Percentiles rank a stretch among this genome's conserved stretches.
Evolutionary conservation across 805 yeast genomes (phyloP).

Genomic region (Candida odintsovae): DNA sequence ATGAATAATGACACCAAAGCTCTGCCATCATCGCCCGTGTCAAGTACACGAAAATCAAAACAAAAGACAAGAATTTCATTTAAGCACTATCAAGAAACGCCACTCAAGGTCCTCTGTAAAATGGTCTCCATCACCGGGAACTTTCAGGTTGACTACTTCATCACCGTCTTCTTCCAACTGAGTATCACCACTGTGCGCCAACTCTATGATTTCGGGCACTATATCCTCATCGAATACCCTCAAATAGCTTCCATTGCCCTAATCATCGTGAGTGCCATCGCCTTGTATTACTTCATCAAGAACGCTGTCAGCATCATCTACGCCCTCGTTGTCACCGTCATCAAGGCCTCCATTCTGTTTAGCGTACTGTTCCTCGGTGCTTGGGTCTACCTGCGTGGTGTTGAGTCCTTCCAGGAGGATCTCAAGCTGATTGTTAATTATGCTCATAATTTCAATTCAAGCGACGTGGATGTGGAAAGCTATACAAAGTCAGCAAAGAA

Average conservation of each 20-base stretch:
- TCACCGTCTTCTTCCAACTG: conserved; percentile 8
- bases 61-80: neutral
- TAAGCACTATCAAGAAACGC: too few relatives aligned
- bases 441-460: neutral
- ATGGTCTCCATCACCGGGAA: conserved; percentile 19
- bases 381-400: conserved; percentile 30
- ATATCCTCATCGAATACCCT: conserved; percentile 27
- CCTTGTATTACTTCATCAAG: conserved; percentile 24
- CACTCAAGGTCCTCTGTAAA: neutral
- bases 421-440: conserved; percentile 28
- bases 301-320: conserved; percentile 22
- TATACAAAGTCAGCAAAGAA: neutral
- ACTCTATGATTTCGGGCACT: conserved; percentile 12
- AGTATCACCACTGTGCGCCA: neutral
- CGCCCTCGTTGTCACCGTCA: conserved; percentile 14
- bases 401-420: conserved; percentile 47
- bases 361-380: conserved; percentile 13
- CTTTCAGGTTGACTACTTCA: conserved; percentile 15
- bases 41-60: neutral
- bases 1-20: neutral
- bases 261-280: conserved; percentile 16
- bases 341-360: conserved; percentile 24
- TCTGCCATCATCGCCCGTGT: neutral
- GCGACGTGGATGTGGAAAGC: neutral
- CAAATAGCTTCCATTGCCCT: conserved; percentile 21